Evolutionary conservation across 164 flowering plant genomes (phyloP).

Genomic region (Dillenia turbinata): DNA sequence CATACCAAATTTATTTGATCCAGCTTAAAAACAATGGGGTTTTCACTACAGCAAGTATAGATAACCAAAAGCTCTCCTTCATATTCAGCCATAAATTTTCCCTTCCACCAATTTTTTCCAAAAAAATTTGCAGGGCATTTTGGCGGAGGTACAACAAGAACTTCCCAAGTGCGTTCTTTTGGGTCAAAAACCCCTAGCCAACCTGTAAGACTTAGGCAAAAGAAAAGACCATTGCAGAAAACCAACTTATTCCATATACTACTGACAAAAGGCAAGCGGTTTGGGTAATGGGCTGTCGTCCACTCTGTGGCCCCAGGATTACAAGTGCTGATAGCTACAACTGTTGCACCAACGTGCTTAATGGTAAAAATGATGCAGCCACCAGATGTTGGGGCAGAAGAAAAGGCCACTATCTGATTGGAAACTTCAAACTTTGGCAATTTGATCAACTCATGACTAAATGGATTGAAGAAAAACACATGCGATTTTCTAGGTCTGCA

Average conservation of each 20-base stretch:
- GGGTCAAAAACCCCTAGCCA: slow-evolving; percentile 56
- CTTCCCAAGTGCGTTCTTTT: slow-evolving; percentile 36
- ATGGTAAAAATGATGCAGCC: slow-evolving; percentile 45
- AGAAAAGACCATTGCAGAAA: slow-evolving; percentile 45
- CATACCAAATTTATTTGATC: slow-evolving; percentile 37
- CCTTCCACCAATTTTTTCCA: slow-evolving; percentile 55
- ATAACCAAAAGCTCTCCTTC: slow-evolving; percentile 47
- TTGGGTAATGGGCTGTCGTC: slow-evolving; percentile 42
- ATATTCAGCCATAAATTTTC: slow-evolving; percentile 53
- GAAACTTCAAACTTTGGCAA: slow-evolving; percentile 41
- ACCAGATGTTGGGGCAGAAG: slow-evolving; percentile 45
- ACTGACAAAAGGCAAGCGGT: slow-evolving; percentile 50
- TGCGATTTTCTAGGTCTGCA: slow-evolving; percentile 27
- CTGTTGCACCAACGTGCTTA: slow-evolving; percentile 36
- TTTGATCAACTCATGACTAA: slow-evolving; percentile 36
- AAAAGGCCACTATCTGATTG: slow-evolving; percentile 53
- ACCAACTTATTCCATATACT: slow-evolving; percentile 58
- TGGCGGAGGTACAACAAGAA: slow-evolving; percentile 44
- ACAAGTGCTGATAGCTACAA: slow-evolving; percentile 52
- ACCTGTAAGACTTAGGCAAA: slow-evolving; percentile 49
- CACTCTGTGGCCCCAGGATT: slow-evolving; percentile 46
- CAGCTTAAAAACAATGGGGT: slow-evolving; percentile 50
- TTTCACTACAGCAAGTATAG: slow-evolving; percentile 39
- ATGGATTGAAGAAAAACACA: slow-evolving; percentile 56
- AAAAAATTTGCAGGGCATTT: slow-evolving; percentile 44